Percentiles rank a stretch among this genome's conserved stretches.
These are phyloP conservation scores for Talaromyces piceae DNA, from an alignment of 2,329 filamentous ascomycete species.

Conservation along the genomic window DNA sequence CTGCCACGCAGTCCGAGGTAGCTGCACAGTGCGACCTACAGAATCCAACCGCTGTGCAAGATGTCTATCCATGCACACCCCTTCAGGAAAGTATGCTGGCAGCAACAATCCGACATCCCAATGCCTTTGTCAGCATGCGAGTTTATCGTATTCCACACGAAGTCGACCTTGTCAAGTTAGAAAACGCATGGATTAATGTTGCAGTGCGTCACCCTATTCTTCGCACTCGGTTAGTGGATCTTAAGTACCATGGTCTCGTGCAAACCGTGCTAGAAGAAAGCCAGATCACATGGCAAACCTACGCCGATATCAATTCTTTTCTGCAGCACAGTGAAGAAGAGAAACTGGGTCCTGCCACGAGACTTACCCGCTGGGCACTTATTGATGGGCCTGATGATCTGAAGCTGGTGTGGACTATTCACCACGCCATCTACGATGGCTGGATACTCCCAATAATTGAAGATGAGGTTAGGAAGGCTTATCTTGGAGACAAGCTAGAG, in stretches of 20 bases:
- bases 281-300: not conserved
- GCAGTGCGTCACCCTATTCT: not conserved
- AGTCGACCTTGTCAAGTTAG: constrained; percentile 28
- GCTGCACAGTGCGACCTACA: not conserved
- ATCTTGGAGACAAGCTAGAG: not conserved
- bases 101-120: constrained; percentile 36
- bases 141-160: constrained; percentile 28
- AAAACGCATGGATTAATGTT: constrained; percentile 10
- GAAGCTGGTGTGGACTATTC: not conserved
- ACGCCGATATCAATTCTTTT: not conserved
- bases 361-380: not conserved
- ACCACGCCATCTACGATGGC: constrained; percentile 1
- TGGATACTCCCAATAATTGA: not conserved
- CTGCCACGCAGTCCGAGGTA: not conserved
- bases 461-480: not conserved
- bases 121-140: constrained; percentile 38
- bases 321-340: not conserved
- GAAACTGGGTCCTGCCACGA: not conserved
- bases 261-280: not conserved
- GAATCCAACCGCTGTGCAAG: constrained; percentile 14
- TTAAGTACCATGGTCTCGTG: not conserved
- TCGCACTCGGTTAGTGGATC: not conserved
- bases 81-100: constrained; percentile 23
- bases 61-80: constrained; percentile 36
- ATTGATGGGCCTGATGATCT: not conserved